phyloP scores from a whole-genome alignment of 805 yeast genomes.

The Sungouiella thailandica region DNA sequence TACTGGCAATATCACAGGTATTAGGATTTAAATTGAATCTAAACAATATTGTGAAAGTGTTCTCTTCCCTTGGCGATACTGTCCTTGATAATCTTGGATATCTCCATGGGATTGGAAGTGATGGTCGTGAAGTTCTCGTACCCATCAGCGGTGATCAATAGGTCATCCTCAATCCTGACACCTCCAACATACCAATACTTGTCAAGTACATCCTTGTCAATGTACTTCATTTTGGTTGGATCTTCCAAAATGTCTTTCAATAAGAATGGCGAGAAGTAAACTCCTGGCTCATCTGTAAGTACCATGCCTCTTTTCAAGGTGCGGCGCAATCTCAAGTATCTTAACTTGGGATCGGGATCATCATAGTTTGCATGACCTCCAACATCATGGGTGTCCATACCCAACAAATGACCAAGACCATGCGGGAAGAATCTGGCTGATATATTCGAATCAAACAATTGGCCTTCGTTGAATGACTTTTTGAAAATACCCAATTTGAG shows the following conservation, averaged over 20 bases:
- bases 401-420: constrained; percentile 90
- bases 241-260: constrained; percentile 56
- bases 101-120: constrained; percentile 82
- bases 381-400: constrained; percentile 95
- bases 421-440: constrained; percentile 88
- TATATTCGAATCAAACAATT: constrained; percentile 64
- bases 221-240: constrained; percentile 47
- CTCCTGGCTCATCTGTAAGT: constrained; percentile 92
- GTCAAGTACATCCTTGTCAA: constrained; percentile 61
- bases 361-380: constrained; percentile 85
- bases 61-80: constrained; percentile 60
- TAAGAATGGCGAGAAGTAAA: constrained; percentile 82
- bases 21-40: too few relatives aligned
- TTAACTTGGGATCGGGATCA: constrained; percentile 73
- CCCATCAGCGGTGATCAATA: constrained; percentile 72
- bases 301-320: constrained; percentile 71
- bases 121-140: constrained; percentile 76
- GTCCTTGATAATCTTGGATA: constrained; percentile 65
- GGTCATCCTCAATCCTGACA: constrained; percentile 92
- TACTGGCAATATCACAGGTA: too few relatives aligned
- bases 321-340: constrained; percentile 79
- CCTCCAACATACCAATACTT: constrained; percentile 92
- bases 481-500: constrained; percentile 72
- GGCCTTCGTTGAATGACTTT: constrained; percentile 48
- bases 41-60: constrained; percentile 56